Conservation (phyloP, 371 early-diverging fungal species). For the Mortierella sp. region DNA sequence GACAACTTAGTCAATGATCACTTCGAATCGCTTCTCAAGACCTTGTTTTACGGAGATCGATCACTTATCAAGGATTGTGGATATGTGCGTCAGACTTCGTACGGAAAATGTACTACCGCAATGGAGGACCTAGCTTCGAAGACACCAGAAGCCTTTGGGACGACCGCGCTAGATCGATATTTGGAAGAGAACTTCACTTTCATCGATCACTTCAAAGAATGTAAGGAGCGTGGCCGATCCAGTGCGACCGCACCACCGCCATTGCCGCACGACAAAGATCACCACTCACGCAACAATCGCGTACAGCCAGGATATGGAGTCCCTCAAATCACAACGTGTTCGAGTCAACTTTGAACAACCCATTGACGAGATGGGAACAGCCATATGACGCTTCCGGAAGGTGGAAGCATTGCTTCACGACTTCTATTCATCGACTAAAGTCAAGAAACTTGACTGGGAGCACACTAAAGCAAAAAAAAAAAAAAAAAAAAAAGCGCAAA, state of each 20-base stretch:
- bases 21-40: neutral
- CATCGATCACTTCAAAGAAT: neutral
- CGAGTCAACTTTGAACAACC: neutral
- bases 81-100: neutral
- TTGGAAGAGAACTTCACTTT: neutral
- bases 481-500: neutral
- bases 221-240: neutral
- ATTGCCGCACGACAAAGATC: neutral
- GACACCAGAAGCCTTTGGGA: neutral
- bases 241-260: neutral
- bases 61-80: neutral
- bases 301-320: neutral
- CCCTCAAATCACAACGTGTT: neutral
- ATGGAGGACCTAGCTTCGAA: neutral
- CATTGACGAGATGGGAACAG: neutral
- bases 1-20: neutral
- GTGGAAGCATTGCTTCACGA: neutral
- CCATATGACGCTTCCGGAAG: neutral
- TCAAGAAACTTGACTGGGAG: neutral
- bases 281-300: conserved; percentile 1
- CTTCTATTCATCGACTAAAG: neutral
- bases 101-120: neutral
- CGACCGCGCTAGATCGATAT: neutral
- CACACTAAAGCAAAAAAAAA: too few species aligned
- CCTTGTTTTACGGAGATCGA: neutral